Percentiles rank a stretch among this genome's conserved stretches.
phyloP scores from a whole-genome alignment of 805 yeast genomes.

The Lachancea sp. region DNA sequence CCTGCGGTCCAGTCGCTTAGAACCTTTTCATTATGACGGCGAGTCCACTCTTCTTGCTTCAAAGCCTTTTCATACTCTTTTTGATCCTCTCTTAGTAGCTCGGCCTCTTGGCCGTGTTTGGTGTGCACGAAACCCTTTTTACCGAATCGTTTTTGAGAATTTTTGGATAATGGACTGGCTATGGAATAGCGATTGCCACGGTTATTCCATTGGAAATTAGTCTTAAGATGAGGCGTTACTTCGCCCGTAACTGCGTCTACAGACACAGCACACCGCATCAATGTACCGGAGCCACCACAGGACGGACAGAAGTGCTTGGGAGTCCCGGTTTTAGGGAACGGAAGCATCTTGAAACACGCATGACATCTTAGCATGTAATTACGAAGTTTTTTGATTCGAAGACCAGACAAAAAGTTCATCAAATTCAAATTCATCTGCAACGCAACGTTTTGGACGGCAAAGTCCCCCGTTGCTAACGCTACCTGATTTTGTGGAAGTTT shows the following conservation, averaged over 20 bases:
- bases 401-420: constrained; percentile 78
- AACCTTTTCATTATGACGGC: constrained; percentile 78
- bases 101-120: constrained; percentile 46
- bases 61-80: constrained; percentile 85
- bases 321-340: constrained; percentile 68
- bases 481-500: constrained; percentile 46
- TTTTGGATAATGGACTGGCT: constrained; percentile 82
- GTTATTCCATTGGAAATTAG: constrained; percentile 88
- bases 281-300: constrained; percentile 85
- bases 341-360: constrained; percentile 84
- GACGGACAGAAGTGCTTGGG: constrained; percentile 87
- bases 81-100: constrained; percentile 83
- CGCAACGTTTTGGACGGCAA: constrained; percentile 93
- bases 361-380: constrained; percentile 95
- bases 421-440: constrained; percentile 83
- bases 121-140: constrained; percentile 75
- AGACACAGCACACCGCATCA: constrained; percentile 85
- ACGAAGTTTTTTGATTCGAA: constrained; percentile 76
- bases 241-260: constrained; percentile 73
- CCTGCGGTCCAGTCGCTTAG: constrained; percentile 90
- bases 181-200: constrained; percentile 78
- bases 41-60: constrained; percentile 82
- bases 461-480: constrained; percentile 92
- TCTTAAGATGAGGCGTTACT: constrained; percentile 80
- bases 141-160: constrained; percentile 63